These are phyloP conservation scores for Chrysanthemum makinoi DNA, from an alignment of 129 eudicot genomes.

Conservation along the genomic window DNA sequence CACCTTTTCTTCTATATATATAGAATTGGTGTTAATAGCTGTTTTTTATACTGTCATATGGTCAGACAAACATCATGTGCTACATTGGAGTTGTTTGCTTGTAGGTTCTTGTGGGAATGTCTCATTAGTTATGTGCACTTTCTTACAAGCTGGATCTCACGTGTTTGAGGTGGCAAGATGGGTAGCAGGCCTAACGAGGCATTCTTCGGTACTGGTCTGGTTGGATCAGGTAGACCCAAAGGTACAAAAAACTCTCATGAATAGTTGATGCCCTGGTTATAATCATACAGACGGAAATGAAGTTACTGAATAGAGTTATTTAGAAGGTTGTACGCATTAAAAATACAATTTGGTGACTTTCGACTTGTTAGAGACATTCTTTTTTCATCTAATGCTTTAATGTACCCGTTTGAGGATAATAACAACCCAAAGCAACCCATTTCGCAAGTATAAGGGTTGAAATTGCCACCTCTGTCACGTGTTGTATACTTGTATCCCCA, in stretches of 20 bases:
- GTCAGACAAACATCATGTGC: slow-evolving; percentile 84
- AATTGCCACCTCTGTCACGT: background rate
- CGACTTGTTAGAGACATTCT: too few species aligned
- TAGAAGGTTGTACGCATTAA: background rate
- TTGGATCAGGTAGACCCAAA: too few species aligned
- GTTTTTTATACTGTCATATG: slow-evolving; percentile 70
- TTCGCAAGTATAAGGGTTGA: background rate
- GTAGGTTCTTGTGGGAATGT: slow-evolving; percentile 93
- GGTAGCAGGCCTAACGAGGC: background rate
- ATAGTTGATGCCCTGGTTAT: background rate
- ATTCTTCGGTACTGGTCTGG: background rate
- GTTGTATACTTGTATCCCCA: slow-evolving; percentile 5
- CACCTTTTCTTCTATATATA: slow-evolving; percentile 89
- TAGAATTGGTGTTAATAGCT: slow-evolving; percentile 62
- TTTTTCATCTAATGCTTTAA: background rate
- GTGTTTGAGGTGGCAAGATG: slow-evolving; percentile 7
- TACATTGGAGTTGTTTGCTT: slow-evolving; percentile 85
- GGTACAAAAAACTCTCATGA: background rate
- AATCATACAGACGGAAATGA: background rate
- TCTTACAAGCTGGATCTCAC: slow-evolving; percentile 11
- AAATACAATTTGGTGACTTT: too few species aligned
- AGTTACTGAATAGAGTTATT: background rate
- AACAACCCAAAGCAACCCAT: background rate
- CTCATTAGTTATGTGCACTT: slow-evolving; percentile 9
- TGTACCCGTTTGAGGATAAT: background rate